Evolutionary conservation across 345 rosid genomes (phyloP), one percentile per base, ranked within the genome.

Genomic region (Dipteronia sinensis): DNA sequence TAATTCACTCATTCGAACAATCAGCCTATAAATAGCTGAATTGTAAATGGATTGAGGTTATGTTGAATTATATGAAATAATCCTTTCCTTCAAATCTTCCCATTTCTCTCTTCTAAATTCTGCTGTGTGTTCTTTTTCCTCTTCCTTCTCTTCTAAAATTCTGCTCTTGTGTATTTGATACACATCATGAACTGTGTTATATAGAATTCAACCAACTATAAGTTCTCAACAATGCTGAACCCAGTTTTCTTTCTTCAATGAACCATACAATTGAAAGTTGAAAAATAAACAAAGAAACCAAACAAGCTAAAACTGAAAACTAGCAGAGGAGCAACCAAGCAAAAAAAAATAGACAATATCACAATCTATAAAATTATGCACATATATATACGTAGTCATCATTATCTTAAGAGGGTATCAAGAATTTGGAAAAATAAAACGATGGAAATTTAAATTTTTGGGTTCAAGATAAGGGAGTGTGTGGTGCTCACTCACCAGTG

Each of bases 401-500:
- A 9, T 31, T 42, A 53, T 23, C 11, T 42, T 13, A 13, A 22
- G 55, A 55, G 15, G 25, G 47, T 55, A 19, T 23, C n/a, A 38
- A 20, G 22, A 3, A 23, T 6, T 22, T 13, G 34, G 19, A 31
- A 4, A 27, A 27, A 75, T 17, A 61, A 42, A n/a, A 47, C 6
- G n/a, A 72, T 6, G 10, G 19, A 20, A 31, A 19, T 10, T 13
- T 2, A 9, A 2, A 9, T 9, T 46, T 46, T 1, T 22, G 64
- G 8, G 23, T 9, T 22, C 1, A n/a, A n/a, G 64, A n/a, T 19
- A 8, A 15, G 40, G 23, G 12, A 44, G 20, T 31, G 71, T 59
- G 27, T 64, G 17, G 34, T 47, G 69, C 53, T 13, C 19, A 11
- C 42, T 77, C 66, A 87, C 87, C 85, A 62, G 85, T 61, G 62